Base-by-base conservation (phyloP, 2,329 filamentous ascomycete species). In the Calcarisporium arbuscula region DNA sequence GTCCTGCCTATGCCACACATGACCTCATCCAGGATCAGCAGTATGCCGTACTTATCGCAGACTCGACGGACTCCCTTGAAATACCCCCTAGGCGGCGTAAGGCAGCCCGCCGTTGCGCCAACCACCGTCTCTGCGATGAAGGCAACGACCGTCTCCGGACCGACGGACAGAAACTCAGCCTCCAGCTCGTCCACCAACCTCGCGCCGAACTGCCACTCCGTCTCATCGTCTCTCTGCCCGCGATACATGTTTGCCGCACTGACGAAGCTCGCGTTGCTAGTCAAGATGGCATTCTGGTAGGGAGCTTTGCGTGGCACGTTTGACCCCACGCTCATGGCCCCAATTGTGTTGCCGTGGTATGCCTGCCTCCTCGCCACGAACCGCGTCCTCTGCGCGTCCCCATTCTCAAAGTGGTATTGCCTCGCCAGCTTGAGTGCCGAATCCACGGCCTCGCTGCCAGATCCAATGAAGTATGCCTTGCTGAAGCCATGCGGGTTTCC, bases 21-120 rank as follows among this genome's bases (percentile, higher is more conserved):
- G 28, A 87, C 70, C 33, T 90, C 85, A 48, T 92, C 86, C 0
- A 90, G 60, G 29, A 90, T 80, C n/a, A 92, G 64, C 0, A 92
- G 69, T 0, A 80, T 77, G 1, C 81, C 84, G 49, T 90, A 68
- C 40, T 74, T 75, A 34, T 81, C 70, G 52, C 85, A 92, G 2
- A 92, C 64, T 3, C 63, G 61, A 47, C 73, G 72, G 57, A 90
- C 75, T 1, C 80, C 82, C 32, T 65, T 60, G 32, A 89, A 76
- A 45, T 92, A 92, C 0, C 82, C 83, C 0, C 65, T 61, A 0
- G 80, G 68, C 0, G 80, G 64, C 1, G 79, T 70, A 1, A 85
- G 77, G 47, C 80, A 86, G 0, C 82, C 85, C 1, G 87, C 42
- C 4, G 54, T 52, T 21, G 83, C 80, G 4, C 84, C 82, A 11